Base-by-base conservation (phyloP, 2,329 filamentous ascomycete species). In the Aureobasidium musti region DNA sequence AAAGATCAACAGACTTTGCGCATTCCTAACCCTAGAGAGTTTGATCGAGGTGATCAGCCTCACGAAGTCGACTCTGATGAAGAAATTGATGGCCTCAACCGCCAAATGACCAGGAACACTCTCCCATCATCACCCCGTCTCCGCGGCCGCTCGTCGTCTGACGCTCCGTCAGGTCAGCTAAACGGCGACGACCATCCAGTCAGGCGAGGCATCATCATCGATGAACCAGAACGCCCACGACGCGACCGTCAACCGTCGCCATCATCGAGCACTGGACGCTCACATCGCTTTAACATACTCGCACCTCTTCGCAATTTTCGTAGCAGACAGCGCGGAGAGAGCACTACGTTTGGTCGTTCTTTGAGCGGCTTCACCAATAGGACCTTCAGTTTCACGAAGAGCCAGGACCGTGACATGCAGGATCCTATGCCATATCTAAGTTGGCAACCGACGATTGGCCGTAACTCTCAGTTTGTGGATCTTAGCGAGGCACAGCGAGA, bases 401-500 rank as follows among this genome's bases (percentile, higher is more conserved):
- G 84, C 79, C 10, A 78, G 84, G 65, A 70, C 5, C 84, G 84
- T 17, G 81, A 86, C 28, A 84, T 74, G 70, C 76, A 74, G 7
- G 81, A 86, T 30, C 82, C 83, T 1, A 90, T 91, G 80, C 95
- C 95, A 0, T 99, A 99, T 76, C 84, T 99, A 61, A 97, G 92
- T 77, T 98, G 92, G 86, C 89, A 93, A 68, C 92, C 95, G 2
- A 99, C 95, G 0, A 86, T 97, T 64, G 94, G 90, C 28, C 88
- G 95, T 69, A 99, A 99, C 76, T 98, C 94, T 13, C 89, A 91
- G 43, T 99, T 98, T 74, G 84, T 95, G 14, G 91, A 93, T 71
- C 78, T 99, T 70, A 91, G 90, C 0, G 90, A 96, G 71, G 92
- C 95, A 70, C 92, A 99, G 78, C 87, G 95, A 70, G 93, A 99